Evolutionary conservation across 495 filamentous ascomycete species (phyloP).

Genomic region (Xylona heveae): DNA sequence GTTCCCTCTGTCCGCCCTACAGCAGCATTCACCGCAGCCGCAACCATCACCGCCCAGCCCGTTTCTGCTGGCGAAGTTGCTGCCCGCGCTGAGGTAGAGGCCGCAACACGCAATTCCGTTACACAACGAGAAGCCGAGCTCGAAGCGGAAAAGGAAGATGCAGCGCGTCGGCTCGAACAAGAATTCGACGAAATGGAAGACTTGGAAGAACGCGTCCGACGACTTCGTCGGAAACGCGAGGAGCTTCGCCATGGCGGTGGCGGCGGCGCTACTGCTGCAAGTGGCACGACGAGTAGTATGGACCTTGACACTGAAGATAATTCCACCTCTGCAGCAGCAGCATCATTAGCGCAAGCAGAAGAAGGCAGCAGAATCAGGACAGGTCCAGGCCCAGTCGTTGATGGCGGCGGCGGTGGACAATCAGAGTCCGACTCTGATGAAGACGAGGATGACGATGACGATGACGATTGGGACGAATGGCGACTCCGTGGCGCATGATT

Average conservation of each 20-base stretch:
- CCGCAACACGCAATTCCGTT: no score
- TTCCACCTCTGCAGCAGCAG: no score
- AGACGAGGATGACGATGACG: conserved; percentile 9
- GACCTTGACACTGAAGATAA: no score
- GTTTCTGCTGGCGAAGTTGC: conserved; percentile 54
- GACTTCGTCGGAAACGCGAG: conserved; percentile 51
- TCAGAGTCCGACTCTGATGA: conserved; percentile 15
- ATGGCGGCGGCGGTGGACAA: conserved; percentile 10
- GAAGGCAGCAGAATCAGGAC: neutral
- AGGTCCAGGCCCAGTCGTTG: no score
- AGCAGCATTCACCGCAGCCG: conserved; percentile 18
- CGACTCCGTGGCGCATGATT: conserved; percentile 1
- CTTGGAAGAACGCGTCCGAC: conserved; percentile 58
- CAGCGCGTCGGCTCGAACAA: conserved; percentile 53
- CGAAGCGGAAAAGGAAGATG: conserved; percentile 77
- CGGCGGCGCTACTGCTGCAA: neutral
- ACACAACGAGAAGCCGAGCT: conserved; percentile 35
- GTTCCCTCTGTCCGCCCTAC: conserved; percentile 15
- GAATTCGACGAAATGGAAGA: conserved; percentile 94
- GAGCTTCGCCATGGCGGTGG: conserved; percentile 13
- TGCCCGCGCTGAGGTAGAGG: conserved; percentile 36
- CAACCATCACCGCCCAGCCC: conserved; percentile 49
- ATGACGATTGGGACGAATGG: conserved; percentile 6
- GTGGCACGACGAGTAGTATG: neutral
- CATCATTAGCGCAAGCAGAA: no score